These are phyloP conservation scores for Tricholoma terreum DNA, from an alignment of 768 basidiomycete genomes.

Conservation along the genomic window DNA sequence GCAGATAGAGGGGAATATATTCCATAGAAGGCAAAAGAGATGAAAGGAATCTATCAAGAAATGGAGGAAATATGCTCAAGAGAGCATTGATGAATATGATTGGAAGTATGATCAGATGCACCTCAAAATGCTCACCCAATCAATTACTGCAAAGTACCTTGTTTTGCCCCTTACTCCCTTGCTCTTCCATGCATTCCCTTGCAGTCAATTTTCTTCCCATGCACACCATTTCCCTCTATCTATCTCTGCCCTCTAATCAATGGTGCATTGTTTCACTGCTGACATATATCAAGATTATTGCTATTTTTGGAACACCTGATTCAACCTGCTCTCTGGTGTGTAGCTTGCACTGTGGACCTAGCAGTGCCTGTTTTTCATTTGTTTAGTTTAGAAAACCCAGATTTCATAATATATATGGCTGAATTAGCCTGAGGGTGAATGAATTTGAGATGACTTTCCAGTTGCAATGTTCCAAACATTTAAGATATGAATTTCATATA, in stretches of 20 bases:
- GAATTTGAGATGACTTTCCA: too few species aligned
- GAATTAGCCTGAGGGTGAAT: too few species aligned
- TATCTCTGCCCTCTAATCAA: neutral
- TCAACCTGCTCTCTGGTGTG: too few species aligned
- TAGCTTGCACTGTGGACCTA: too few species aligned
- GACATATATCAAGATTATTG: too few species aligned
- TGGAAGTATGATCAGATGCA: neutral
- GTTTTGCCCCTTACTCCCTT: neutral
- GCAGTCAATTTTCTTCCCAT: neutral
- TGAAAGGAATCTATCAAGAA: neutral
- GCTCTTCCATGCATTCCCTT: neutral
- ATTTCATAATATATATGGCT: too few species aligned
- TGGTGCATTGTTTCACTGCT: too few species aligned
- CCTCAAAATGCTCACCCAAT: neutral
- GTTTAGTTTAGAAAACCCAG: too few species aligned
- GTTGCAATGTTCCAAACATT: too few species aligned
- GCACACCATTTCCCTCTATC: neutral
- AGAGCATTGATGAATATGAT: neutral
- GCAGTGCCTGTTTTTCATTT: too few species aligned
- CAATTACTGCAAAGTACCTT: neutral
- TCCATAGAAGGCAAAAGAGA: neutral
- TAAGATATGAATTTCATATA: too few species aligned
- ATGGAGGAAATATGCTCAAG: neutral
- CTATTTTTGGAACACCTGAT: too few species aligned
- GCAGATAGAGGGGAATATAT: neutral